phyloP scores from a whole-genome alignment of 768 basidiomycete genomes.

The Trametes meyenii region DNA sequence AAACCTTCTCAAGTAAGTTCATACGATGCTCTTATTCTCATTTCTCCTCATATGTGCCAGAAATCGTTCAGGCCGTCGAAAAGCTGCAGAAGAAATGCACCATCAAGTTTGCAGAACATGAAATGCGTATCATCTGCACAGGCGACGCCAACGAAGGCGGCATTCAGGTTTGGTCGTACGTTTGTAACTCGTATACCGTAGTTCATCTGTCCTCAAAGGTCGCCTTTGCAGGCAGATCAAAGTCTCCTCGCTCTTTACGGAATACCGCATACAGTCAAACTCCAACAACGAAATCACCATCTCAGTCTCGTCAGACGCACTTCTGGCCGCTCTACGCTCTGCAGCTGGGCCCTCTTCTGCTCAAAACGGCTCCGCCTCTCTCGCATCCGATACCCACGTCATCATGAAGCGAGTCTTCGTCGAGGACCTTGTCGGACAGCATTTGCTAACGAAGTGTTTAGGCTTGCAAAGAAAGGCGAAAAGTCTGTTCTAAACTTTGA shows the following conservation, averaged over 20 bases:
- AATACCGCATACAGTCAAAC: constrained; percentile 88
- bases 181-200: constrained; percentile 5
- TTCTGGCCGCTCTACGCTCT: constrained; percentile 74
- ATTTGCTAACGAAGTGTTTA: background rate
- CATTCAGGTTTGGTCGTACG: constrained; percentile 84
- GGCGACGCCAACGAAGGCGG: constrained; percentile 79
- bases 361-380: constrained; percentile 45
- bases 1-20: constrained; percentile 43
- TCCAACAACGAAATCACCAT: constrained; percentile 80
- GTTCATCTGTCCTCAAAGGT: constrained; percentile 18
- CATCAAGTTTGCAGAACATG: constrained; percentile 73
- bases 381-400: constrained; percentile 59
- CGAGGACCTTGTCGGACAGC: too few relatives aligned
- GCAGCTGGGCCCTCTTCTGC: constrained; percentile 26
- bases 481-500: constrained; percentile 79
- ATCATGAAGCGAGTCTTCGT: constrained; percentile 56
- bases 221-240: constrained; percentile 55
- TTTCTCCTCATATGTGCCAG: constrained; percentile 38
- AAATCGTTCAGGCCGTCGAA: constrained; percentile 79
- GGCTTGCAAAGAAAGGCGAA: constrained; percentile 81
- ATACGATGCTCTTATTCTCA: background rate
- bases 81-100: constrained; percentile 85
- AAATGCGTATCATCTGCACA: constrained; percentile 84
- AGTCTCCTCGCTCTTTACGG: constrained; percentile 65
- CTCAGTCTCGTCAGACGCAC: constrained; percentile 70